phyloP scores from a whole-genome alignment of 352 stramenopile genomes.

The Globisporangium ultimum region DNA sequence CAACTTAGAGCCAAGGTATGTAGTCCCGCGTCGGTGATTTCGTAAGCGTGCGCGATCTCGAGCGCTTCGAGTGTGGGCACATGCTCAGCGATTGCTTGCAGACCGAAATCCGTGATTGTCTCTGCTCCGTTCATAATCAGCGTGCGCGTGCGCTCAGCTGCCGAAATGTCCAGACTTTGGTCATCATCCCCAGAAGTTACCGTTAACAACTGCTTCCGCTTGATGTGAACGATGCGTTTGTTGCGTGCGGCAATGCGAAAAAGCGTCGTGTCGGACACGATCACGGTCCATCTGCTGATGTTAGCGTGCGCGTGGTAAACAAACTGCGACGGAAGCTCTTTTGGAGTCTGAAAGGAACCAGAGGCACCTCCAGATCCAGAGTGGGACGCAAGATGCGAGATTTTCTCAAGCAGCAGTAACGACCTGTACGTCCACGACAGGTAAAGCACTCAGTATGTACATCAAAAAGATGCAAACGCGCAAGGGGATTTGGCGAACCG shows the following conservation, averaged over 20 bases:
- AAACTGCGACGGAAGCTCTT: slow-evolving; percentile 64
- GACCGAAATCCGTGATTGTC: slow-evolving; percentile 52
- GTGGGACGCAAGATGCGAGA: slow-evolving; percentile 12
- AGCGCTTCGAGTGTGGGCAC: slow-evolving; percentile 54
- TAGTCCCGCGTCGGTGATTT: slow-evolving; percentile 56
- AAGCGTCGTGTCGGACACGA: slow-evolving; percentile 65
- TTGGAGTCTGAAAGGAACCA: slow-evolving; percentile 4
- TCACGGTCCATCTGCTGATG: slow-evolving; percentile 63
- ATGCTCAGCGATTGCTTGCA: slow-evolving; percentile 45
- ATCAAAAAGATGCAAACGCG: neutral
- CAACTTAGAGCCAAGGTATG: slow-evolving; percentile 51
- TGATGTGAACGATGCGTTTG: slow-evolving; percentile 30
- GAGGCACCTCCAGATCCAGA: neutral
- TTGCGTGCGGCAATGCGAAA: slow-evolving; percentile 63
- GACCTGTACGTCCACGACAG: too few species aligned
- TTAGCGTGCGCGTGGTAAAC: slow-evolving; percentile 47
- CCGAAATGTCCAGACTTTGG: neutral
- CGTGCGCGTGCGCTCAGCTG: slow-evolving; percentile 27
- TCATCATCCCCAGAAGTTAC: slow-evolving; percentile 1
- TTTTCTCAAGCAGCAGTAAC: slow-evolving; percentile 6
- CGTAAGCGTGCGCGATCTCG: slow-evolving; percentile 37
- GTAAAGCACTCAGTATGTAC: neutral
- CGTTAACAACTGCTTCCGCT: slow-evolving; percentile 17
- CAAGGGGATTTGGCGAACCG: too few species aligned
- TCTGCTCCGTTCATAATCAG: slow-evolving; percentile 69